Conservation (phyloP, 805 yeast species). For the Zygotorulaspora florentina region DNA sequence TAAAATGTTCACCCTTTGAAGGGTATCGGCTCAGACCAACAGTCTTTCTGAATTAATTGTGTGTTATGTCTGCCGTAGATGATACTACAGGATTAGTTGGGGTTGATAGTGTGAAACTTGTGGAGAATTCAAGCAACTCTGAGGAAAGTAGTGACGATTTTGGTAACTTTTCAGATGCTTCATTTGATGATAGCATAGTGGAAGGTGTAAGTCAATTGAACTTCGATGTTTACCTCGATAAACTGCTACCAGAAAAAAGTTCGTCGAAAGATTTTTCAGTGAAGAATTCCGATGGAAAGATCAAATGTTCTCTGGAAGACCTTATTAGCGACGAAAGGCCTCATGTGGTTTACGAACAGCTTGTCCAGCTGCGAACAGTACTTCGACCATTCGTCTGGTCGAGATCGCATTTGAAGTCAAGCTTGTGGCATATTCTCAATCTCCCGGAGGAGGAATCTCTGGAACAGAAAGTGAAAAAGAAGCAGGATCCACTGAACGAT, state of each 20-base stretch:
- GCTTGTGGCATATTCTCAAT: constrained; percentile 27
- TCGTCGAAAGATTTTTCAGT: neutral
- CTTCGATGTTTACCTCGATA: constrained; percentile 2
- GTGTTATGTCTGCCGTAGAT: neutral
- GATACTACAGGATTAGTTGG: neutral
- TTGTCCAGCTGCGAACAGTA: constrained; percentile 22
- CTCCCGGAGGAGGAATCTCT: constrained; percentile 17
- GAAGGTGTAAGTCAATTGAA: neutral
- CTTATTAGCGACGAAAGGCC: constrained; percentile 29
- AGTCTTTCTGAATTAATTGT: too few species aligned
- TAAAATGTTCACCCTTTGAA: too few species aligned
- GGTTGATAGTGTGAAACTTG: neutral
- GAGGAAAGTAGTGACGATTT: constrained; percentile 19
- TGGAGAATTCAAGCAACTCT: neutral
- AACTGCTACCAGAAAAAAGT: constrained; percentile 7
- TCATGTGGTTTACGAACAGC: constrained; percentile 30
- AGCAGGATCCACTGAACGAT: constrained; percentile 19
- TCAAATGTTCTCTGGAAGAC: constrained; percentile 8
- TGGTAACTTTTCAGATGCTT: constrained; percentile 36
- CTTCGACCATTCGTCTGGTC: constrained; percentile 30
- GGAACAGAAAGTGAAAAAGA: neutral
- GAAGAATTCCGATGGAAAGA: neutral
- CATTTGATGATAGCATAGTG: constrained; percentile 19
- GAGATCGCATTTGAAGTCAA: constrained; percentile 23
- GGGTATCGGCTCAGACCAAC: too few species aligned